Evolutionary conservation across 768 basidiomycete genomes (phyloP).

Genomic region (Asterophora lycoperdoides): DNA sequence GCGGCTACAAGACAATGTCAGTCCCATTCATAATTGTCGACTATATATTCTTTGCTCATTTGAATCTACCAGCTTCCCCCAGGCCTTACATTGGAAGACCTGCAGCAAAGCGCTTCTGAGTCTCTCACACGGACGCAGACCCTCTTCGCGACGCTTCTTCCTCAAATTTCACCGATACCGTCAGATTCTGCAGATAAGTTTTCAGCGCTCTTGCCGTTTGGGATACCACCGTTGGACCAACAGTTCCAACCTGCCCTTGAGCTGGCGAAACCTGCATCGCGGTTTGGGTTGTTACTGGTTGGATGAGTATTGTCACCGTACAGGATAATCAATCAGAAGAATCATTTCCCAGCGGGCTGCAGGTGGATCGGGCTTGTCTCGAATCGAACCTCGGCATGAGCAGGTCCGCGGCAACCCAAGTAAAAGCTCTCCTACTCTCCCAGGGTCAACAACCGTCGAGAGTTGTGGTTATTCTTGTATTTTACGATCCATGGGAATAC

Average conservation of each 20-base stretch:
- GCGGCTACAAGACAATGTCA: slow-evolving; percentile 19
- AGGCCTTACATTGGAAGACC: slow-evolving; percentile 7
- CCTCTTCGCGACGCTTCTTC: slow-evolving; percentile 56
- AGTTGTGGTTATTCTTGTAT: too few relatives aligned
- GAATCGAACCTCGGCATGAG: too few relatives aligned
- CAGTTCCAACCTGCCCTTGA: slow-evolving; percentile 57
- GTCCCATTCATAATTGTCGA: not conserved
- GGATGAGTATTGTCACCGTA: slow-evolving; percentile 33
- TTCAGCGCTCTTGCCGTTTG: slow-evolving; percentile 46
- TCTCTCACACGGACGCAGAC: slow-evolving; percentile 56
- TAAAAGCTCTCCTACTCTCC: too few relatives aligned
- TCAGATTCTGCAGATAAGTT: slow-evolving; percentile 31
- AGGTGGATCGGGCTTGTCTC: too few relatives aligned
- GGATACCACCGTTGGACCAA: slow-evolving; percentile 48
- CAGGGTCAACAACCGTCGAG: too few relatives aligned
- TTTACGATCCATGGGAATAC: too few relatives aligned
- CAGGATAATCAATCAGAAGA: not conserved
- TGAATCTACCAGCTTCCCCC: slow-evolving; percentile 11
- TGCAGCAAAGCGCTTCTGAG: slow-evolving; percentile 29
- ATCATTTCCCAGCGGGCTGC: too few relatives aligned
- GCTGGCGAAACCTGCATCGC: slow-evolving; percentile 63
- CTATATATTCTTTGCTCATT: slow-evolving; percentile 1
- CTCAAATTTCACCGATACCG: slow-evolving; percentile 25
- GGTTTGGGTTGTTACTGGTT: slow-evolving; percentile 72
- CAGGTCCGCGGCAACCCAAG: too few relatives aligned